Evolutionary conservation across 495 filamentous ascomycete genomes (phyloP), one percentile per base, ranked within the genome.

Genomic region (Aspergillus nanangensis): DNA sequence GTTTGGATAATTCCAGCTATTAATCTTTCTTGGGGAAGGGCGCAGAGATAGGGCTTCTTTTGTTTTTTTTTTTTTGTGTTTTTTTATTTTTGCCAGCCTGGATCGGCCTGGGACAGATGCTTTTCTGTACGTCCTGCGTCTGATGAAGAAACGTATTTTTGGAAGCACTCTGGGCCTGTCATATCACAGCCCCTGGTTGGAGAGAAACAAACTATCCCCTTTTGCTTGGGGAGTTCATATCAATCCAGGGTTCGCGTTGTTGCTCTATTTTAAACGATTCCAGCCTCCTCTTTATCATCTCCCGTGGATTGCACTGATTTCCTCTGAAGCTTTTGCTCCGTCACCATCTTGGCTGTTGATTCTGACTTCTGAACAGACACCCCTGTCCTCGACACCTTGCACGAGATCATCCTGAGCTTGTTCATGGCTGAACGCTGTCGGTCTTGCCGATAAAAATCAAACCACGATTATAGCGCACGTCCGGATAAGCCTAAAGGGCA

Each of bases 101-200:
- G 37, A 22, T 22, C 13, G 21, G 24, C 24, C 39, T 36, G 29
- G 43, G 18, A 17, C 38, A 17, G n/a, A 14, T 44, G 44, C 18
- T 39, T 21, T 21, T 39, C 37, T 21, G 37, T 29, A 29, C 25
- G 25, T 29, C 25, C 21, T 21, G 37, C 21, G 18, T 13, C 3
- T 39, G 37, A 19, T 23, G 37, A 39, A 39, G 37, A 39, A 39
- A 18, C 17, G 37, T 39, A 39, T 39, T 39, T 39, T 39, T 39
- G 37, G 37, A 39, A 23, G 37, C 22, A 21, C 37, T 29, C 20
- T n/a, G 21, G 21, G 8, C 37, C 20, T 13, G 37, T 39, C 37
- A 38, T 20, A 38, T 39, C 37, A 5, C 37, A n/a, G 13, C 14
- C 37, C 37, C 2, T 39, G 25, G 7, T 29, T 11, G 11, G 25